Base-by-base conservation (phyloP, 1,139 yeast species). In the Maudiozyma humilis region DNA sequence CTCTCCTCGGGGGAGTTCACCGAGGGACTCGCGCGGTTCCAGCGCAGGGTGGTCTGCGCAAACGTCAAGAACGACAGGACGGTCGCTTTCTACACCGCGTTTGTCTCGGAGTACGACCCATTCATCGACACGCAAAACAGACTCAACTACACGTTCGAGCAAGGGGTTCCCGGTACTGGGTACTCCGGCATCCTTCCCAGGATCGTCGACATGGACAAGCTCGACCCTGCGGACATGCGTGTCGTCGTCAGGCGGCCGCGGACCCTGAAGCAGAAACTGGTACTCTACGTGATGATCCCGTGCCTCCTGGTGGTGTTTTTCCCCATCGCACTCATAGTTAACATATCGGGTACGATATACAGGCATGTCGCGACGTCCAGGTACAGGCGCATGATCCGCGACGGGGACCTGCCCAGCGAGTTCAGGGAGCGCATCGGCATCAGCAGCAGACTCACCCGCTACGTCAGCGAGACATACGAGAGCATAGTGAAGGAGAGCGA, bases 11-110 rank as follows among this genome's bases (percentile, higher is more conserved):
- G 68, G 27, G 65, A 56, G 20, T 89, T 71, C 59, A 66, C 65
- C 44, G 64, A 71, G 43, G 94, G 86, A 0, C 70, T 89, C 44
- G 45, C 56, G 12, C 61, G 59, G 47, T 88, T 89, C 59, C 64
- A 77, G 50, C 71, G 73, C 47, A 72, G 82, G 46, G 67, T 76
- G 3, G 59, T 78, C 6, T 68, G 86, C 50, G 86, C 96, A 7
- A 89, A 89, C 62, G 74, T 83, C 16, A 73, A 79, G 45, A 82
- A 85, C 59, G 97, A 89, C 61, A 70, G 81, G 39, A 71, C 79
- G 0, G 82, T 77, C 1, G 78, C 76, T 17, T 77, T 74, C 54
- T 75, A 68, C 59, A 75, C 82, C 0, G 63, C 79, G 0, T 75
- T 63, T 50, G 70, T 77, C 38, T 60, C 73, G 1, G 62, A 68